Base-by-base conservation (phyloP, 106 monocot species). In the Ottelia alismoides region DNA sequence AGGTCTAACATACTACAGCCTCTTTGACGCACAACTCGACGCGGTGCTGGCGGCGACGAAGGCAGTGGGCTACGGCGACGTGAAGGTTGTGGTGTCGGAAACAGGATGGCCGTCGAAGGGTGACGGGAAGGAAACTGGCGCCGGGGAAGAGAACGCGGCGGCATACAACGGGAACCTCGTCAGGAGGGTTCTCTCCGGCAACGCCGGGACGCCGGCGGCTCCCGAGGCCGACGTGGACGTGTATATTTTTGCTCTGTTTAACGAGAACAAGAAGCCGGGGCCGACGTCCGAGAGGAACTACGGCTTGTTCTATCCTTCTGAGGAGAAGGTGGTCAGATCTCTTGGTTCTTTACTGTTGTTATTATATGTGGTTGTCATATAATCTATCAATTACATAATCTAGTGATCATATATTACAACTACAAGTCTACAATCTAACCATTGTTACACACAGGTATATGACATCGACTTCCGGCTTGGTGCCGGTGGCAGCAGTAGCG, bases 21-120 rank as follows among this genome's bases (percentile, higher is more conserved):
- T 92, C 85, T 54, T 92, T 12, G 85, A 85, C 44, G 92, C 70
- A 20, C 92, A 92, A 55, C 61, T 92, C 17, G 92, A 92, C 31
- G 85, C 92, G 1, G 76, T 85, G 9, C 72, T 53, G 72, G 67
- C 85, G 0, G 92, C 92, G 3, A 76, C 82, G 71, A 74, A 60
- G 55, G 29, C 21, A 2, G 26, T 79, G 40, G 82, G 82, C 0
- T 85, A 71, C 67, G 56, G 21, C 7, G 92, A 82, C 52, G 61
- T 92, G 27, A 68, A 73, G 9, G 77, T 92, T 56, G 82, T 66
- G 11, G 61, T 92, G 31, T 64, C 82, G 1, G 78, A 85, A 68
- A 82, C 76, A 0, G 92, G 92, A 11, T 92, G 85, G 92, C 82
- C 92, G 11, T 78, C 81, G 1, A 64, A 21, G 20, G 85, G 92